Base-by-base conservation (phyloP, 1,284 basidiomycete genomes). In the Ceratobasidium sp. region DNA sequence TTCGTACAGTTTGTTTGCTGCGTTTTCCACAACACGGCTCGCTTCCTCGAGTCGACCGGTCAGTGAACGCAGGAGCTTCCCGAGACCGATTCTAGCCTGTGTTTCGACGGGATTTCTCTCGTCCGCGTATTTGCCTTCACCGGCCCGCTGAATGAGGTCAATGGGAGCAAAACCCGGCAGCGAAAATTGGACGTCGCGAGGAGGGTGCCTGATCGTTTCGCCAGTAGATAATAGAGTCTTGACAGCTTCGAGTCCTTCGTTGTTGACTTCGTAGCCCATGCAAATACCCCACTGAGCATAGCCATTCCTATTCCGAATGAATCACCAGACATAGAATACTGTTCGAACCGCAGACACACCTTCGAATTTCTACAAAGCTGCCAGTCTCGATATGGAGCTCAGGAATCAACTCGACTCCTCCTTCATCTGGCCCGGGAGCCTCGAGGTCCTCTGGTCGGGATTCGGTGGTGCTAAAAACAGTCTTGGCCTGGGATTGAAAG, bases 311-410 rank as follows among this genome's bases (percentile, higher is more conserved):
- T 61, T n/a, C 14, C 28, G 12, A 52, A n/a, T 34, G 77, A 52
- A 79, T 70, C 46, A 36, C 64, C 65, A 46, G 16, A 28, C 57
- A 12, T 30, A 3, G 18, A 36, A 6, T 4, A 6, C 48, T n/a
- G n/a, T n/a, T n/a, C 48, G 18, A 28, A 6, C 26, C 10, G n/a
- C 34, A 14, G 34, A 79, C 84, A 72, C 75, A 88, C 89, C 85
- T 85, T 74, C 89, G 83, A 39, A 88, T 77, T 75, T 91, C 89
- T 32, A 91, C 81, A 65, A 89, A 87, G 18, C 87, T 83, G 0
- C 89, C 89, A 1, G 83, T 83, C 28, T 59, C 55, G 39, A 67
- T 34, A 6, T 34, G 52, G 9, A 55, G 23, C 14, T 67, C 34
- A 12, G 64, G 64, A 8, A 18, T 28, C 48, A 55, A 43, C 5